Percentiles rank a stretch among this genome's conserved stretches.
phyloP scores from a whole-genome alignment of 1,284 basidiomycete species.

The Ceratobasidium papillatum region DNA sequence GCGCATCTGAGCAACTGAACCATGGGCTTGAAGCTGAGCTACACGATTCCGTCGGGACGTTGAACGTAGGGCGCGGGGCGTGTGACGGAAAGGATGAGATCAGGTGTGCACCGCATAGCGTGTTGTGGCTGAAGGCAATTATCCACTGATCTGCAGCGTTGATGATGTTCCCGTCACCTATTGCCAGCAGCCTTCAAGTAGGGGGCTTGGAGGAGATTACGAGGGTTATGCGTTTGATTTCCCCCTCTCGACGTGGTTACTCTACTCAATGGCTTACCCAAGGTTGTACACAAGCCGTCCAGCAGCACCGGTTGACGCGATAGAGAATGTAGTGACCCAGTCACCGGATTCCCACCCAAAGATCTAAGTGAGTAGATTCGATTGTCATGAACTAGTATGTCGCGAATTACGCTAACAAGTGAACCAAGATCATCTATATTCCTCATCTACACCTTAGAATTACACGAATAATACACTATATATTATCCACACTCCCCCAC shows the following conservation, averaged over 20 bases:
- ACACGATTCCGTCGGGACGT: not conserved
- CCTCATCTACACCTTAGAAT: not conserved
- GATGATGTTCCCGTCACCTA: not conserved
- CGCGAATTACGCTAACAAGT: not conserved
- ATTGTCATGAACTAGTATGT: conserved; percentile 1
- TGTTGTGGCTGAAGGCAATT: conserved; percentile 17
- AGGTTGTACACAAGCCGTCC: not conserved
- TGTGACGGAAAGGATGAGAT: not conserved
- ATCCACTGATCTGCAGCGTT: not conserved
- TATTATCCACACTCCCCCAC: not conserved
- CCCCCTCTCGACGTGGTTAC: not conserved
- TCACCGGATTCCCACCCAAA: too few species aligned
- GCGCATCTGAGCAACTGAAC: not conserved
- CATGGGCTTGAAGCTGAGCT: not conserved
- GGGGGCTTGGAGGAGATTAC: not conserved
- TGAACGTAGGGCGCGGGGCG: not conserved
- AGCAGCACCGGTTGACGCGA: too few species aligned
- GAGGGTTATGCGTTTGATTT: not conserved
- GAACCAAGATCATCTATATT: not conserved
- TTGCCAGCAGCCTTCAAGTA: not conserved
- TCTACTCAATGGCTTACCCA: not conserved
- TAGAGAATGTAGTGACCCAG: too few species aligned
- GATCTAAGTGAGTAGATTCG: too few species aligned
- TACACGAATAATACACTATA: not conserved
- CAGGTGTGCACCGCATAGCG: not conserved